A percentile compares a stretch with the other conserved stretches of the same genome.
Evolutionary conservation across 2,329 filamentous ascomycete species (phyloP).

Genomic region (Apiospora sp.): DNA sequence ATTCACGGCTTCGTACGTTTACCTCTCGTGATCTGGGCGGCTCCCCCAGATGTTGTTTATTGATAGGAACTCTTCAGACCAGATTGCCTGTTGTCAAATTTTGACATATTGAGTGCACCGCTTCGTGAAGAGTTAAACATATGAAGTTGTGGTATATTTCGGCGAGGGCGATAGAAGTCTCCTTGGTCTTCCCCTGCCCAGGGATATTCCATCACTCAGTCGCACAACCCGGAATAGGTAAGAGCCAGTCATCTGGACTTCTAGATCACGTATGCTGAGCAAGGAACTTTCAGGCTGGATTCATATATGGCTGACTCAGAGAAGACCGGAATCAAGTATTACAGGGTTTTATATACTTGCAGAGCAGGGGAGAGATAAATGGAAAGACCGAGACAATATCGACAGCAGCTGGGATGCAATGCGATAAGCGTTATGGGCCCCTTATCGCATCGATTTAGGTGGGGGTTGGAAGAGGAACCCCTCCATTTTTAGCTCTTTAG

Average conservation of each 20-base stretch:
- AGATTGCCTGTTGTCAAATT: not conserved
- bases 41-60: not conserved
- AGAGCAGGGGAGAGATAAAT: not conserved
- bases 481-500: conserved; percentile 13
- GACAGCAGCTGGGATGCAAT: not conserved
- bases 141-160: not conserved
- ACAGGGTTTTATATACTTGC: not conserved
- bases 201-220: not conserved
- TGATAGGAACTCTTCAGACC: not conserved
- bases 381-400: not conserved
- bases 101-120: not conserved
- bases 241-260: not conserved
- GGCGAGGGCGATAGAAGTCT: not conserved
- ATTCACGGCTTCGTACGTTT: not conserved
- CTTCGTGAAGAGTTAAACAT: not conserved
- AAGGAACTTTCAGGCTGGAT: not conserved
- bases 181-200: not conserved
- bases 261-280: not conserved
- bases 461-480: not conserved
- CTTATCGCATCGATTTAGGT: conserved; percentile 11
- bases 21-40: not conserved
- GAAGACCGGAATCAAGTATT: not conserved
- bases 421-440: not conserved
- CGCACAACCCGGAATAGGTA: not conserved
- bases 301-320: not conserved